Evolutionary conservation across 495 filamentous ascomycete genomes (phyloP).

Genomic region (Hypoxylon cercidicola): DNA sequence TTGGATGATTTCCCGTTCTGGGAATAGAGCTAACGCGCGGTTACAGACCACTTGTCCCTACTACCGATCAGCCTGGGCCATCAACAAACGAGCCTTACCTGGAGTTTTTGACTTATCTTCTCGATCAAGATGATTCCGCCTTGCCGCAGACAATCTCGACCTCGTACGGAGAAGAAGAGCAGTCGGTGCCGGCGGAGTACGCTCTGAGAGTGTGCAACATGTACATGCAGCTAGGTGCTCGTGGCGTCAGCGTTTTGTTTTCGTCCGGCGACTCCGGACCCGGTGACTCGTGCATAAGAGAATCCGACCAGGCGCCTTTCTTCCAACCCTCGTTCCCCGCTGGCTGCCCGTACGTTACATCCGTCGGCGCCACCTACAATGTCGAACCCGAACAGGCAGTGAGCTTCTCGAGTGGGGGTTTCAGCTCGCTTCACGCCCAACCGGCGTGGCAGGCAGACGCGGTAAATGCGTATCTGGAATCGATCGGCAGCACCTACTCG

Average conservation of each 20-base stretch:
- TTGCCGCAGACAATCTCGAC: conserved; percentile 77
- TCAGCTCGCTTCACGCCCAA: conserved; percentile 71
- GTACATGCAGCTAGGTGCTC: conserved; percentile 72
- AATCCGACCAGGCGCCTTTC: conserved; percentile 71
- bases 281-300: conserved; percentile 67
- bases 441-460: conserved; percentile 70
- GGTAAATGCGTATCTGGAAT: conserved; percentile 66
- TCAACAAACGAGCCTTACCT: conserved; percentile 79
- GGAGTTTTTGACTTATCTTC: conserved; percentile 69
- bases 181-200: conserved; percentile 71
- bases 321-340: conserved; percentile 79
- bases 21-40: conserved; percentile 18
- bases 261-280: conserved; percentile 79
- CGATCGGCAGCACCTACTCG: conserved; percentile 56
- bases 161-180: conserved; percentile 81
- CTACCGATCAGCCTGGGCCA: conserved; percentile 64
- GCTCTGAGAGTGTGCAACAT: conserved; percentile 72
- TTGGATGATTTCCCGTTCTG: neutral
- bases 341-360: conserved; percentile 76
- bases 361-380: conserved; percentile 71
- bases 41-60: conserved; percentile 64
- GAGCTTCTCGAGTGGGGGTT: conserved; percentile 73
- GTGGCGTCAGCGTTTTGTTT: conserved; percentile 77
- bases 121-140: conserved; percentile 49
- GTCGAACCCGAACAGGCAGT: conserved; percentile 67